These are phyloP conservation scores for Gossypium schwendimanii DNA, from an alignment of 441 rosid species.

Conservation along the genomic window DNA sequence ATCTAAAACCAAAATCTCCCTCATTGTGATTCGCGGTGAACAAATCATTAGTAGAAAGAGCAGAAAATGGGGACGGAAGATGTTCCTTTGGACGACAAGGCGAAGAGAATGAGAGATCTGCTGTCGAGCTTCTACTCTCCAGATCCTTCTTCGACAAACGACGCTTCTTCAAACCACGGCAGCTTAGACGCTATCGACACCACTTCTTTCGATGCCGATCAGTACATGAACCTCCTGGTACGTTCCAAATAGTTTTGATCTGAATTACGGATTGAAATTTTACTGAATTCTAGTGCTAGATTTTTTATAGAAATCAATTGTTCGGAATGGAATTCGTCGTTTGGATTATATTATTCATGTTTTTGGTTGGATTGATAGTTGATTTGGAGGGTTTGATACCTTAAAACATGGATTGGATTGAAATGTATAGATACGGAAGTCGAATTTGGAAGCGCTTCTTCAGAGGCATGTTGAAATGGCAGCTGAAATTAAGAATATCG, in stretches of 20 bases:
- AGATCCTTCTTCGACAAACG: conserved; percentile 63
- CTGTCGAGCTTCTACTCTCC: conserved; percentile 95
- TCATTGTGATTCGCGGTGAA: not conserved
- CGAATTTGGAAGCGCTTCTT: conserved; percentile 77
- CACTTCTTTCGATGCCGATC: conserved; percentile 75
- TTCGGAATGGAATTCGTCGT: not conserved
- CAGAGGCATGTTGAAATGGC: conserved; percentile 97
- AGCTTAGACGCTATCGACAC: conserved; percentile 75
- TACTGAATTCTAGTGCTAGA: not conserved
- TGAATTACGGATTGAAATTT: not conserved
- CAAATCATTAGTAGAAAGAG: conserved; percentile 19
- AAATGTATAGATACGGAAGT: conserved; percentile 57
- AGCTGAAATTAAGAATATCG: conserved; percentile 95
- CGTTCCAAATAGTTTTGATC: not conserved
- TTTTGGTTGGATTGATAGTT: not conserved
- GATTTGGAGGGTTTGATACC: not conserved
- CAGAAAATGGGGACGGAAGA: conserved; percentile 54
- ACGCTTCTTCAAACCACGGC: conserved; percentile 34
- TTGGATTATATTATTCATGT: not conserved
- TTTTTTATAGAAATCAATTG: not conserved
- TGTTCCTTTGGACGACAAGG: conserved; percentile 84
- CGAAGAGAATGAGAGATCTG: conserved; percentile 98
- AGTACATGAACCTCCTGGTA: conserved; percentile 93
- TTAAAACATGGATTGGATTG: conserved; percentile 6
- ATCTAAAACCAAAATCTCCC: not conserved